phyloP scores from a whole-genome alignment of 2,329 filamentous ascomycete species.

The Pestalotiopsis fici region DNA sequence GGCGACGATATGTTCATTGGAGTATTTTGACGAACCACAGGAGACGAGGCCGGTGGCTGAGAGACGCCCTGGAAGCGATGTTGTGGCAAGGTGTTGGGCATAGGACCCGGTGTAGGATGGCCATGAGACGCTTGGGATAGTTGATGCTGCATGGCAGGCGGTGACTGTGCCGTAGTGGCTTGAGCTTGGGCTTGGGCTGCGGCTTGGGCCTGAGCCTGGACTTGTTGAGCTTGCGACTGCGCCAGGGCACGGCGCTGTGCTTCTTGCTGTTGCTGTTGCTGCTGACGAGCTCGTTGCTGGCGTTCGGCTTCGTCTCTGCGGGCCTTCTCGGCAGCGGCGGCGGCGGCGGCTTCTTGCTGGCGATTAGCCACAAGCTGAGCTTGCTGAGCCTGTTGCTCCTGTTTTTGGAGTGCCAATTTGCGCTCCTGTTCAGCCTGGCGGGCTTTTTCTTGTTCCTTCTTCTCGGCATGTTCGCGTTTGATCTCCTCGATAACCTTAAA shows the following conservation, averaged over 20 bases:
- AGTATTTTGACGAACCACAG: slow-evolving; percentile 63
- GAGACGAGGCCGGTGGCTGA: slow-evolving; percentile 69
- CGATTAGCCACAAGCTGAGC: slow-evolving; percentile 40
- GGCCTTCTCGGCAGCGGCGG: slow-evolving; percentile 16
- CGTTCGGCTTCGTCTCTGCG: slow-evolving; percentile 16
- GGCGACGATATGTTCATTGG: slow-evolving; percentile 68
- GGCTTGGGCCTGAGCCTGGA: slow-evolving; percentile 24
- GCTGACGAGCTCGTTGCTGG: slow-evolving; percentile 32
- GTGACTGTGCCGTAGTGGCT: slow-evolving; percentile 32
- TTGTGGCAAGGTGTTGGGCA: slow-evolving; percentile 37
- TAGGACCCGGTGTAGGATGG: slow-evolving; percentile 40
- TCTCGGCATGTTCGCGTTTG: slow-evolving; percentile 74
- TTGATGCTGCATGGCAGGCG: slow-evolving; percentile 27
- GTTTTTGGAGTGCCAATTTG: slow-evolving; percentile 46
- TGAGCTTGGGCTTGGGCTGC: slow-evolving; percentile 24
- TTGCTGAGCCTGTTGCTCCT: slow-evolving; percentile 43
- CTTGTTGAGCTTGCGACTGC: slow-evolving; percentile 19
- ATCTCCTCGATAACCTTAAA: slow-evolving; percentile 93
- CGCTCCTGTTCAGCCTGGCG: slow-evolving; percentile 63
- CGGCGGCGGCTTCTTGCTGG: slow-evolving; percentile 32
- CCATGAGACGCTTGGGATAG: slow-evolving; percentile 42
- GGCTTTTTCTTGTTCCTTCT: slow-evolving; percentile 73
- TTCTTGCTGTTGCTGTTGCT: slow-evolving; percentile 21
- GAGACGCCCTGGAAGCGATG: slow-evolving; percentile 58
- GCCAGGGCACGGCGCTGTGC: slow-evolving; percentile 29